Evolutionary conservation across 164 flowering plant species (phyloP).

Genomic region (Pachysandra terminalis): DNA sequence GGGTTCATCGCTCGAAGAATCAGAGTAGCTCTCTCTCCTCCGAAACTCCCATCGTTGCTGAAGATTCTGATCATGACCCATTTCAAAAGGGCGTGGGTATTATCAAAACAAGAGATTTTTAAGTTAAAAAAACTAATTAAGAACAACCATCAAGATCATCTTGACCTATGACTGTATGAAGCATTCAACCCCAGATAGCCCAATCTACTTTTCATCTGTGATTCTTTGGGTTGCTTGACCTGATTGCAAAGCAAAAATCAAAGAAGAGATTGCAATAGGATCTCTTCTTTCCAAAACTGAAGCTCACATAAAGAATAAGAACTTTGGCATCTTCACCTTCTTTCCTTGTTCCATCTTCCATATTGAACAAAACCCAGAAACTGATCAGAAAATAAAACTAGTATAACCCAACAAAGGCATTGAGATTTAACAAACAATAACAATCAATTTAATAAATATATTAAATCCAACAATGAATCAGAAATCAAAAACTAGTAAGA

Average conservation of each 20-base stretch:
- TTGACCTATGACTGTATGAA: neutral
- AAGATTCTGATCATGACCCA: slow-evolving; percentile 22
- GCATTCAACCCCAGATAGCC: slow-evolving; percentile 5
- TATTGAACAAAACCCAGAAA: neutral
- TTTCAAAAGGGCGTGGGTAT: slow-evolving; percentile 7
- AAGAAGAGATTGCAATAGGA: slow-evolving; percentile 1
- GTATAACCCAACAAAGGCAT: neutral
- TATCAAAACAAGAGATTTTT: neutral
- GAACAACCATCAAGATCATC: neutral
- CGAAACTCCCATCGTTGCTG: slow-evolving; percentile 41
- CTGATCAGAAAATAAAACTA: neutral
- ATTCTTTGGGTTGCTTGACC: neutral
- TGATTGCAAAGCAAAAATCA: neutral
- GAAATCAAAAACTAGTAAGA: neutral
- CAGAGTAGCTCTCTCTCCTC: slow-evolving; percentile 30
- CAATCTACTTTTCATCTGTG: neutral
- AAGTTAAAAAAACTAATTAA: neutral
- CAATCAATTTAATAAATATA: too few relatives aligned
- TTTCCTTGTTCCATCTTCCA: slow-evolving; percentile 9
- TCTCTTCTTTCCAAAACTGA: neutral
- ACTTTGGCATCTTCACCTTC: neutral
- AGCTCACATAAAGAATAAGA: neutral
- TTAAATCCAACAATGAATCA: neutral
- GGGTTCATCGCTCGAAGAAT: slow-evolving; percentile 31
- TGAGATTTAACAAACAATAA: neutral